Base-by-base conservation (phyloP, 2,329 filamentous ascomycete species). In the Paramyrothecium sp. region DNA sequence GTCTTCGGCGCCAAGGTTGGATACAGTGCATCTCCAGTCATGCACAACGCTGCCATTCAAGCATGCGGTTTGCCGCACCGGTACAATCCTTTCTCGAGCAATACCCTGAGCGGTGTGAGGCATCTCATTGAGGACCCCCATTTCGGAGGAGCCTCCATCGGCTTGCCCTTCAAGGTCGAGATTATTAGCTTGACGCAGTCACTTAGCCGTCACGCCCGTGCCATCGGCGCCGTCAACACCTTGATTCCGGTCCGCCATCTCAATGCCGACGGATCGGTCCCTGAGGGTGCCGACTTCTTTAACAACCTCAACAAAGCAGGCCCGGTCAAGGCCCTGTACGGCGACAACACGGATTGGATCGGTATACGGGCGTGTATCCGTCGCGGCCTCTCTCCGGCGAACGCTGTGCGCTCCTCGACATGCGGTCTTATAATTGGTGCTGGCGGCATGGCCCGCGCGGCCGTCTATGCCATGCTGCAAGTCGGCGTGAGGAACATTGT, bases 301-400 rank as follows among this genome's bases (percentile, higher is more conserved):
- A 73, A 75, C n/a, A 80, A 84, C 58, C 61, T 71, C 30, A 88
- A 88, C 60, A 80, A 85, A 48, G 81, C 86, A 1, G 89, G 89
- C 0, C 83, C 86, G 0, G 83, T 91, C 7, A 82, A 83, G 60
- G 88, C 87, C 0, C 77, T 92, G 0, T 90, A 91, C 60, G 90
- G 89, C 1, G 89, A 92, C 58, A 93, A 93, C 58, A 92, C 89
- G 0, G 90, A 93, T 69, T 93, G 90, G 87, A 89, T 92, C 34
- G 90, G 90, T 5, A 90, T 93, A 47, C 79, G 88, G 54, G 89
- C 88, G 3, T 92, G 89, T 66, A 83, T 93, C 47, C 82, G 87
- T 7, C 81, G 89, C 33, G 89, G 89, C 2, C 76, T 92, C 2
- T 92, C 89, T 1, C 90, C 90, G 0, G 87, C 89, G 3, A 89